Conservation (phyloP, 2,329 filamentous ascomycete genomes). For the Beauveria varroae region DNA sequence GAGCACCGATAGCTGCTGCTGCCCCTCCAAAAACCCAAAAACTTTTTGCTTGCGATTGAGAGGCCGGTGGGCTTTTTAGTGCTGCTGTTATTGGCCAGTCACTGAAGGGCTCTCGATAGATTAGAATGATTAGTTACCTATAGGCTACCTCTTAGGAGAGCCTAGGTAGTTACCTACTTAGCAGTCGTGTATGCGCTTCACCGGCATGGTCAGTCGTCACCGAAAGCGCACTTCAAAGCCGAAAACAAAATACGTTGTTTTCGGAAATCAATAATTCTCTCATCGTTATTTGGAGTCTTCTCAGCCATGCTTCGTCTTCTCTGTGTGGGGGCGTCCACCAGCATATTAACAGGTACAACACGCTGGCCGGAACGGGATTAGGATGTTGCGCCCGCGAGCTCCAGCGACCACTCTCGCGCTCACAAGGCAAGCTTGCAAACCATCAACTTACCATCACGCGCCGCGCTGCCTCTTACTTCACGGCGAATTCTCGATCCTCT, state of each 20-base stretch:
- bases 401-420: background rate
- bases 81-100: background rate
- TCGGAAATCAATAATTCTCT: too few relatives aligned
- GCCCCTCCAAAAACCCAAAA: constrained; percentile 16
- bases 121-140: background rate
- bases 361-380: constrained; percentile 10
- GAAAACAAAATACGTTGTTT: too few relatives aligned
- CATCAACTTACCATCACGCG: background rate
- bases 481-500: background rate
- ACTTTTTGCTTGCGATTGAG: background rate
- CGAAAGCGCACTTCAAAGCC: background rate
- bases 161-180: background rate
- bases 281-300: background rate
- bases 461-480: background rate
- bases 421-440: background rate
- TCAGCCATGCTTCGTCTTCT: background rate
- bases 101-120: background rate
- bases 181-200: background rate
- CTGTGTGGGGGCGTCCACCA: background rate
- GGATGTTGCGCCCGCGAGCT: constrained; percentile 9
- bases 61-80: background rate
- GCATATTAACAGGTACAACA: background rate
- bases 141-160: background rate
- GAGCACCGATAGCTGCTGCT: background rate
- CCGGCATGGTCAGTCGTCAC: background rate